These are phyloP conservation scores for Tricholoma sp. DNA, from an alignment of 768 basidiomycete genomes.

Conservation along the genomic window DNA sequence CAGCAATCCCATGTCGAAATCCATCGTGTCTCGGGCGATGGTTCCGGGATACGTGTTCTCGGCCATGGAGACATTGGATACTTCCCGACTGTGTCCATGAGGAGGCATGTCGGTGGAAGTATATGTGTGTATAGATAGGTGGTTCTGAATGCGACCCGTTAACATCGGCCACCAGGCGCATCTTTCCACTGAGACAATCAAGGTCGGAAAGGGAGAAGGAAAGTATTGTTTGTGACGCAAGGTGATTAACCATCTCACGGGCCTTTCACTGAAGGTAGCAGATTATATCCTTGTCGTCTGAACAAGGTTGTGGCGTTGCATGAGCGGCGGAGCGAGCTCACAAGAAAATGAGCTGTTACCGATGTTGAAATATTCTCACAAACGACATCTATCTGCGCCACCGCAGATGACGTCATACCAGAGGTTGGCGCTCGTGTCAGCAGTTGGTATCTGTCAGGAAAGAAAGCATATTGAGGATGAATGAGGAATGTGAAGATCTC, in stretches of 20 bases:
- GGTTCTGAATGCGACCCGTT: too few relatives aligned
- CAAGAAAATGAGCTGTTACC: slow-evolving; percentile 39
- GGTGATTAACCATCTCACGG: slow-evolving; percentile 32
- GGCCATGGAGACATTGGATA: too few relatives aligned
- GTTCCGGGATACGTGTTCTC: too few relatives aligned
- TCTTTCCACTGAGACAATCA: slow-evolving; percentile 51
- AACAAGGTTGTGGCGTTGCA: not conserved
- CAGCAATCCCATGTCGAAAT: too few relatives aligned
- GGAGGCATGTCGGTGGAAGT: too few relatives aligned
- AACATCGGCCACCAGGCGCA: slow-evolving; percentile 23
- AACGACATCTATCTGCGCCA: slow-evolving; percentile 43
- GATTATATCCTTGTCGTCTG: slow-evolving; percentile 30
- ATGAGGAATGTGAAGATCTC: not conserved
- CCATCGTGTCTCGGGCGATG: too few relatives aligned
- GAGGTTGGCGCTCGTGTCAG: slow-evolving; percentile 39
- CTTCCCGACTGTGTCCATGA: too few relatives aligned
- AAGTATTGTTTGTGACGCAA: slow-evolving; percentile 17
- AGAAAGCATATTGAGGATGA: not conserved
- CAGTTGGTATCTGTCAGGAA: slow-evolving; percentile 52
- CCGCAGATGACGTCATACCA: slow-evolving; percentile 39
- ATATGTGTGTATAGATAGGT: too few relatives aligned
- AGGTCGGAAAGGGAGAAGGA: slow-evolving; percentile 39
- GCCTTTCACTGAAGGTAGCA: slow-evolving; percentile 38
- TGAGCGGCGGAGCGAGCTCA: slow-evolving; percentile 18
- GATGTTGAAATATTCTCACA: slow-evolving; percentile 41